These are phyloP conservation scores for Fomitopsis palustris DNA, from an alignment of 1,284 basidiomycete genomes.

Conservation along the genomic window DNA sequence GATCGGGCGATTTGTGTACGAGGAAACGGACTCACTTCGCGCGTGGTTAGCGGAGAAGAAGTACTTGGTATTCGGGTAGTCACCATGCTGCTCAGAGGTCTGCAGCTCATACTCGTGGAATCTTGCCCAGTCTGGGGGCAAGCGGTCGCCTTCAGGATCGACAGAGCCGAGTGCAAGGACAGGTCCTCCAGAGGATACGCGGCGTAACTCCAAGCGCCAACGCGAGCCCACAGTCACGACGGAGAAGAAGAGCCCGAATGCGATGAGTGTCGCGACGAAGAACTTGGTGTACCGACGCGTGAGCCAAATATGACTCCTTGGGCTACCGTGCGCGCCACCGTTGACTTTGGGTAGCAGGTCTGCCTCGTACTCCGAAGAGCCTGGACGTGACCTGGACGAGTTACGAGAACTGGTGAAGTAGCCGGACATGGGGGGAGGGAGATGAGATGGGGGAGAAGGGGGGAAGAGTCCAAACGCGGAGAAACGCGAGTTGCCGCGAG, in stretches of 20 bases:
- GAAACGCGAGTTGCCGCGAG: not conserved
- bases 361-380: not conserved
- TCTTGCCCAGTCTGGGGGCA: slow-evolving; percentile 42
- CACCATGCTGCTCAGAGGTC: slow-evolving; percentile 40
- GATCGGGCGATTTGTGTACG: not conserved
- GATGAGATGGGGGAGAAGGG: not conserved
- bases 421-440: not conserved
- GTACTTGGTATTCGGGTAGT: slow-evolving; percentile 37
- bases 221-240: not conserved
- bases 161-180: not conserved
- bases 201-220: not conserved
- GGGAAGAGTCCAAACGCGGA: not conserved
- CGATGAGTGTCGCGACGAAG: not conserved
- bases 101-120: slow-evolving; percentile 41
- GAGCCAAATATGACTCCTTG: not conserved
- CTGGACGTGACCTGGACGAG: not conserved
- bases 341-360: slow-evolving; percentile 7
- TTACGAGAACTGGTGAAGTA: not conserved
- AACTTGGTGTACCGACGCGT: slow-evolving; percentile 3
- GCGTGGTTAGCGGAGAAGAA: slow-evolving; percentile 46
- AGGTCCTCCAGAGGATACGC: not conserved
- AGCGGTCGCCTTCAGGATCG: not conserved
- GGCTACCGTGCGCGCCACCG: slow-evolving; percentile 15
- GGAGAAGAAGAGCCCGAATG: not conserved
- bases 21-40: slow-evolving; percentile 21